Percentiles rank a stretch among this genome's conserved stretches.
Conservation (phyloP, 768 basidiomycete genomes). For the Pulveroboletus frians region DNA sequence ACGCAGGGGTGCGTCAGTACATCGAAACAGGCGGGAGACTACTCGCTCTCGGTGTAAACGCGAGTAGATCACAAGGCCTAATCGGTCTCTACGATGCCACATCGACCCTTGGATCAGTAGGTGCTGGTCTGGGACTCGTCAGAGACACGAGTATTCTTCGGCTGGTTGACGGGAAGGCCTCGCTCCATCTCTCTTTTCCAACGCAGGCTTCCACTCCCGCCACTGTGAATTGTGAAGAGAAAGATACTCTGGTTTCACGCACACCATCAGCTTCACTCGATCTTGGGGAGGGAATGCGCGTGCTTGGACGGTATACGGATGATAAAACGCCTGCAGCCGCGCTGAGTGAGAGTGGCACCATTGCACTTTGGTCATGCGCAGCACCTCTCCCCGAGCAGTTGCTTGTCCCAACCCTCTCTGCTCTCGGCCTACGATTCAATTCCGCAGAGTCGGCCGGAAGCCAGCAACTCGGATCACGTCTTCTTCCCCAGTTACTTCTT, state of each 20-base stretch:
- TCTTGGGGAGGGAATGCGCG: slow-evolving; percentile 11
- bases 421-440: slow-evolving; percentile 25
- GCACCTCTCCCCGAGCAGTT: slow-evolving; percentile 23
- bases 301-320: slow-evolving; percentile 18
- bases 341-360: slow-evolving; percentile 19
- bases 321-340: slow-evolving; percentile 21
- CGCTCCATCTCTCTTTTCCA: slow-evolving; percentile 27
- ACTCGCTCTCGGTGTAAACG: slow-evolving; percentile 60
- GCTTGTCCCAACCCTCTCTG: slow-evolving; percentile 16
- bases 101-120: slow-evolving; percentile 37
- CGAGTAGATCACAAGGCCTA: slow-evolving; percentile 43
- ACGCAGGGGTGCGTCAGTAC: slow-evolving; percentile 50
- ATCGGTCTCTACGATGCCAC: slow-evolving; percentile 32
- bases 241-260: slow-evolving; percentile 4
- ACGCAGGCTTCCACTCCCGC: slow-evolving; percentile 7
- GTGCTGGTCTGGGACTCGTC: slow-evolving; percentile 30
- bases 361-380: slow-evolving; percentile 29
- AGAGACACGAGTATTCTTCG: slow-evolving; percentile 23
- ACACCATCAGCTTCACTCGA: slow-evolving; percentile 15
- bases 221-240: slow-evolving; percentile 6
- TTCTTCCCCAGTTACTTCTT: slow-evolving; percentile 29
- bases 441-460: neutral
- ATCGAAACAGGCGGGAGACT: slow-evolving; percentile 66
- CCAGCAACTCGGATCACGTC: neutral
- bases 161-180: slow-evolving; percentile 18